These are phyloP conservation scores for Ceratocystiopsis minuta DNA, from an alignment of 2,329 filamentous ascomycete genomes.

Conservation along the genomic window DNA sequence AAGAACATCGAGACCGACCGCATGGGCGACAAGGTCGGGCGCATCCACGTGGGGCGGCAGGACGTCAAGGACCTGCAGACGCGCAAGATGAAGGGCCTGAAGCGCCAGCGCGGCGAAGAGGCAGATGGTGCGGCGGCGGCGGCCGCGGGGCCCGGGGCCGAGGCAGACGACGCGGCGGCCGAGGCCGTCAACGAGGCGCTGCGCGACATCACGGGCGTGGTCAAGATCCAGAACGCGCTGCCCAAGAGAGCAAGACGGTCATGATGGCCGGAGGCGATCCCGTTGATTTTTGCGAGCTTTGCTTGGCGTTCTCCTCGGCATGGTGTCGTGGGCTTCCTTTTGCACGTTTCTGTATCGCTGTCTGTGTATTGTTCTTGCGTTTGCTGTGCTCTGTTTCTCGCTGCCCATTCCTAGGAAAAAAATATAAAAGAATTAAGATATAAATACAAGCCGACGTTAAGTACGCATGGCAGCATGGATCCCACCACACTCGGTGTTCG, in stretches of 20 bases:
- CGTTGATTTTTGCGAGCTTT: no score
- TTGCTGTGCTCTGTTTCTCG: no score
- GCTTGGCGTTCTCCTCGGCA: no score
- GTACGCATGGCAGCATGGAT: no score
- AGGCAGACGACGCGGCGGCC: constrained; percentile 12
- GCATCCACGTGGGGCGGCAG: constrained; percentile 80
- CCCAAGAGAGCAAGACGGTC: constrained; percentile 21
- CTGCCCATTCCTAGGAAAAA: no score
- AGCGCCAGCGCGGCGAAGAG: constrained; percentile 50
- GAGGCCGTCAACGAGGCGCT: neutral
- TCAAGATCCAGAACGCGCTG: constrained; percentile 12
- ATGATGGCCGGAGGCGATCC: neutral
- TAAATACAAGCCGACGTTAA: no score
- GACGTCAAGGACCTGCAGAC: constrained; percentile 79
- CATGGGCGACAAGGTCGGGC: constrained; percentile 91
- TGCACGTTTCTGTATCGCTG: no score
- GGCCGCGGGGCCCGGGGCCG: no score
- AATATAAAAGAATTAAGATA: no score
- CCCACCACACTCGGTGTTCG: no score
- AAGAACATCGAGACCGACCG: constrained; percentile 89
- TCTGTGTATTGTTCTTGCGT: no score
- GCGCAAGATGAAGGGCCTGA: constrained; percentile 98
- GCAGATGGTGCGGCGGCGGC: constrained; percentile 15
- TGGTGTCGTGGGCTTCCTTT: no score
- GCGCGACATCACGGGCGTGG: constrained; percentile 2